Evolutionary conservation across 192 early-diverging fungal genomes (phyloP).

Genomic region (Umbelopsis ramanniana): DNA sequence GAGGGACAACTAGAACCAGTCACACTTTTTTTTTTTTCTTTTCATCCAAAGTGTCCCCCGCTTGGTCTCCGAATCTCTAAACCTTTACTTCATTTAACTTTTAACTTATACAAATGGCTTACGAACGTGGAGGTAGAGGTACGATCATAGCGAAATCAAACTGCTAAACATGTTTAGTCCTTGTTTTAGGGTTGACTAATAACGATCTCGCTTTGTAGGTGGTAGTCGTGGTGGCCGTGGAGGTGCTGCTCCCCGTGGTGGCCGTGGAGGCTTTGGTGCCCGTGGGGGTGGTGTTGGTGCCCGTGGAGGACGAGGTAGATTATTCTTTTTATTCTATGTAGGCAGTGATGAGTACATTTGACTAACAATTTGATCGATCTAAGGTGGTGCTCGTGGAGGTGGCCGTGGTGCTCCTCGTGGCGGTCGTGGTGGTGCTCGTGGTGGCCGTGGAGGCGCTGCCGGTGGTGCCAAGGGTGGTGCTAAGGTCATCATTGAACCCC

Average conservation of each 20-base stretch:
- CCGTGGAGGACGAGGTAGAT: constrained; percentile 18
- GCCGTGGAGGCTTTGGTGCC: constrained; percentile 20
- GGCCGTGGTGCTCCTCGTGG: constrained; percentile 42
- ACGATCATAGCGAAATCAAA: neutral
- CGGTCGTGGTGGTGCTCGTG: constrained; percentile 39
- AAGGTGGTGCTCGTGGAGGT: constrained; percentile 45
- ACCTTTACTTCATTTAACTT: constrained; percentile 6
- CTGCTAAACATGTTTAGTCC: neutral
- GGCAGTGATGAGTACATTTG: neutral
- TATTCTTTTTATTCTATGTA: neutral
- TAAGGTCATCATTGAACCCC: constrained; percentile 97
- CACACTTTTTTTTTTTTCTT: constrained; percentile 16
- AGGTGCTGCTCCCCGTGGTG: constrained; percentile 12
- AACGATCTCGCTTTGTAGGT: neutral
- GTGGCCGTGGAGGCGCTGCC: constrained; percentile 35
- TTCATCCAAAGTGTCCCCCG: neutral
- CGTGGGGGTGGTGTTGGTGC: constrained; percentile 13
- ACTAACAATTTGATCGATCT: neutral
- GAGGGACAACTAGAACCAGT: neutral
- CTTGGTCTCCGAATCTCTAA: constrained; percentile 19
- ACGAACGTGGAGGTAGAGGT: constrained; percentile 24
- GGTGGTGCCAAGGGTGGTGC: constrained; percentile 83
- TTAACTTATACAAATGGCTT: neutral
- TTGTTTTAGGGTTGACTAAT: neutral
- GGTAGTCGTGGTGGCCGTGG: constrained; percentile 14